Evolutionary conservation across 1,284 basidiomycete species (phyloP).

Genomic region (Heterobasidion annosum): DNA sequence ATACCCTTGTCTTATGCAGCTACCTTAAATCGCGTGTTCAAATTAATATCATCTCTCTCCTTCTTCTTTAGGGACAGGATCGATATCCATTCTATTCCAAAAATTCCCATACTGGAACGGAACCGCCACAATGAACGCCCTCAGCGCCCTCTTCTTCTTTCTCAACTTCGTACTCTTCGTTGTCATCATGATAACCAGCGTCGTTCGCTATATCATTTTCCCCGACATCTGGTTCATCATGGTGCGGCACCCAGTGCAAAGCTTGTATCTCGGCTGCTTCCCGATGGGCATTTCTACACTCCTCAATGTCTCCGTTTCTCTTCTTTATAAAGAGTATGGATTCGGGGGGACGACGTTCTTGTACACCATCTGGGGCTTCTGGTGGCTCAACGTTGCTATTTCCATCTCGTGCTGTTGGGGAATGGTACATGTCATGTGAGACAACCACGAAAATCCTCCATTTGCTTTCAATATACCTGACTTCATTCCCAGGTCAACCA

Average conservation of each 20-base stretch:
- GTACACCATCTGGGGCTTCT: slow-evolving; percentile 55
- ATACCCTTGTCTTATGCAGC: neutral
- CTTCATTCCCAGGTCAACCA: slow-evolving; percentile 40
- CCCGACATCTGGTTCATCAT: slow-evolving; percentile 48
- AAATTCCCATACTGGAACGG: slow-evolving; percentile 42
- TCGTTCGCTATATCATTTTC: slow-evolving; percentile 46
- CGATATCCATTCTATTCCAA: slow-evolving; percentile 42
- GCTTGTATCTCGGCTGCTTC: slow-evolving; percentile 61
- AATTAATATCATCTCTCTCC: neutral
- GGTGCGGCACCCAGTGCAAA: slow-evolving; percentile 51
- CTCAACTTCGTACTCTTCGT: slow-evolving; percentile 59
- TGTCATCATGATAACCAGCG: slow-evolving; percentile 38
- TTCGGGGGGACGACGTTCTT: slow-evolving; percentile 50
- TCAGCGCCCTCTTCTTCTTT: slow-evolving; percentile 48
- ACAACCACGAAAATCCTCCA: slow-evolving; percentile 6
- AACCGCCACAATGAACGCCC: slow-evolving; percentile 27
- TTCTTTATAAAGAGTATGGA: slow-evolving; percentile 31
- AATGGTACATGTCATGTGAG: slow-evolving; percentile 58
- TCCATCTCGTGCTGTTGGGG: slow-evolving; percentile 56
- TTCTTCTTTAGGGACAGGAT: slow-evolving; percentile 38
- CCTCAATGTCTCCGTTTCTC: slow-evolving; percentile 37
- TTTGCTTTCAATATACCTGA: neutral
- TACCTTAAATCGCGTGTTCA: neutral
- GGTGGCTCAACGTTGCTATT: slow-evolving; percentile 64
- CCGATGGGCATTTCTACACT: slow-evolving; percentile 69